Evolutionary conservation across 2,329 filamentous ascomycete genomes (phyloP).

Genomic region (Colletotrichum truncatum): DNA sequence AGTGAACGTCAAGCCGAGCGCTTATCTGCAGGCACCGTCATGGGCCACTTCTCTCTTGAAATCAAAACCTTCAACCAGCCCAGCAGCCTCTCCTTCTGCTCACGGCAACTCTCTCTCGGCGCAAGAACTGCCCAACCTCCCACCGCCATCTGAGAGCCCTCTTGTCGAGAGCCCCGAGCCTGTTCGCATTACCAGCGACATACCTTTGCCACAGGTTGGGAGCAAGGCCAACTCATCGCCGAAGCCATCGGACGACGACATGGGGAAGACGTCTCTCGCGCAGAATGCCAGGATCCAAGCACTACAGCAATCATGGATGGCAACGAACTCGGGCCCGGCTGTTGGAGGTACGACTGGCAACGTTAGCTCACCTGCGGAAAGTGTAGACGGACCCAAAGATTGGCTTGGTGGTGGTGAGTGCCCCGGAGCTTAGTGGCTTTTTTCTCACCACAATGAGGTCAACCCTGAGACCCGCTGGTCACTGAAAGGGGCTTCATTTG

Average conservation of each 20-base stretch:
- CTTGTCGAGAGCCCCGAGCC: background rate
- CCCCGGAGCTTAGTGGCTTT: no score
- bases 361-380: background rate
- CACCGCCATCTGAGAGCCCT: background rate
- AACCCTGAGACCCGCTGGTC: no score
- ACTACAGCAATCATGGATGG: slow-evolving; percentile 42
- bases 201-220: background rate
- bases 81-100: background rate
- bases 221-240: background rate
- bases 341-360: no score
- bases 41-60: slow-evolving; percentile 15
- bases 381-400: background rate
- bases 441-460: no score
- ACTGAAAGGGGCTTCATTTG: no score
- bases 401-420: slow-evolving; percentile 14
- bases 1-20: background rate
- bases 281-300: slow-evolving; percentile 36
- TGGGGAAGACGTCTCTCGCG: slow-evolving; percentile 5
- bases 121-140: no score
- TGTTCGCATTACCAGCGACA: slow-evolving; percentile 37
- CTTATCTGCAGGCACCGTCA: background rate
- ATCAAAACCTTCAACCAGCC: background rate
- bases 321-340: background rate
- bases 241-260: background rate
- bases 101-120: background rate